Evolutionary conservation across 2,329 filamentous ascomycete genomes (phyloP).

Genomic region (Talaromyces islandicus): DNA sequence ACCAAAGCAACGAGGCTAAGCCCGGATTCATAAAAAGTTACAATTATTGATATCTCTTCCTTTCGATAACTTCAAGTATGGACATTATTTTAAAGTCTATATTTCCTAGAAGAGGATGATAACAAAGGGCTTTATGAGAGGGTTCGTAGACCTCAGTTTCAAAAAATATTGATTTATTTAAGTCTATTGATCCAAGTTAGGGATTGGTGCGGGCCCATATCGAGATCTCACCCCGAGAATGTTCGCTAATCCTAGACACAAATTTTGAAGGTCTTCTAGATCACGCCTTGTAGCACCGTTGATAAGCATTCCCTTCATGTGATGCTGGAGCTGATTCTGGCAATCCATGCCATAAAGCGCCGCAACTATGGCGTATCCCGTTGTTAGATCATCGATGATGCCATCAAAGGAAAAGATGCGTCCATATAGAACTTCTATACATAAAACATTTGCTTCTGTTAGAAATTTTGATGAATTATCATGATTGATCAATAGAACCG

Average conservation of each 20-base stretch:
- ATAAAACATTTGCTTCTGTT: neutral
- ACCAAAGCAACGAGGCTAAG: neutral
- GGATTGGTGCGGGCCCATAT: neutral
- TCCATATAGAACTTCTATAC: neutral
- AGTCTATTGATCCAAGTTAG: neutral
- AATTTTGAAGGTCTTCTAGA: neutral
- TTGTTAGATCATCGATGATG: neutral
- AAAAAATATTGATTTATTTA: neutral
- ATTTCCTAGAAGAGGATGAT: neutral
- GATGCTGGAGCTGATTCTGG: neutral
- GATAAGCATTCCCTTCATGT: conserved; percentile 1
- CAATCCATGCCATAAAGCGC: conserved; percentile 2
- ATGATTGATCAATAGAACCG: neutral
- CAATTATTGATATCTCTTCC: neutral
- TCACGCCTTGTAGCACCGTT: neutral
- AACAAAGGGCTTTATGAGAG: no score
- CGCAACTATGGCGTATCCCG: neutral
- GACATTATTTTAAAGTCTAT: neutral
- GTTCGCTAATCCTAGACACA: neutral
- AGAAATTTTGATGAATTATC: neutral
- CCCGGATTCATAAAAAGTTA: neutral
- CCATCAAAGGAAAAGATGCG: neutral
- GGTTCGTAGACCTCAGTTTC: no score
- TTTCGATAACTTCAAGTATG: neutral
- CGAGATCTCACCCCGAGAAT: neutral